Percentiles rank a stretch among this genome's conserved stretches.
These are phyloP conservation scores for Pyrrhoderma lamaoense DNA, from an alignment of 1,284 basidiomycete genomes.

Conservation along the genomic window DNA sequence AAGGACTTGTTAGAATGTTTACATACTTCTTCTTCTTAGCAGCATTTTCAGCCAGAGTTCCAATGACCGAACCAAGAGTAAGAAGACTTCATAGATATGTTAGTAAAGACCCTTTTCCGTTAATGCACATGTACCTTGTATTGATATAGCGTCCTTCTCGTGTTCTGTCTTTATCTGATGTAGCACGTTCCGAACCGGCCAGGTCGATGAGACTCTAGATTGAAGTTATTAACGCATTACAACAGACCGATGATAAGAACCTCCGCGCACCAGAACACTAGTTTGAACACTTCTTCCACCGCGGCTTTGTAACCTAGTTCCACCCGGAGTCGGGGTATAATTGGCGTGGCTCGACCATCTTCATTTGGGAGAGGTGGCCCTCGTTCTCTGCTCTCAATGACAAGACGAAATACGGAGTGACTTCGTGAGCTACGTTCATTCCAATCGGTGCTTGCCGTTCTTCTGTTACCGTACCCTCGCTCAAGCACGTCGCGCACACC, in stretches of 20 bases:
- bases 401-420: constrained; percentile 89
- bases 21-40: constrained; percentile 65
- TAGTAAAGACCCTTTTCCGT: background rate
- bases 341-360: constrained; percentile 25
- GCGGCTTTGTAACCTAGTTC: constrained; percentile 56
- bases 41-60: constrained; percentile 81
- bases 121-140: constrained; percentile 46
- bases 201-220: constrained; percentile 83
- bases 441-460: constrained; percentile 96
- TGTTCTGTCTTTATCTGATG: constrained; percentile 87
- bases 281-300: constrained; percentile 74
- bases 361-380: constrained; percentile 31
- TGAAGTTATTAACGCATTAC: constrained; percentile 4
- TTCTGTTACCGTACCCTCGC: constrained; percentile 80
- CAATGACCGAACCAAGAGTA: constrained; percentile 85
- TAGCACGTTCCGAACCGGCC: constrained; percentile 95
- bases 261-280: constrained; percentile 59
- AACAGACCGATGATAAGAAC: background rate
- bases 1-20: constrained; percentile 2
- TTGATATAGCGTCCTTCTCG: constrained; percentile 94
- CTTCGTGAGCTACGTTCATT: constrained; percentile 90
- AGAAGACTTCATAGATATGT: constrained; percentile 50
- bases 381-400: constrained; percentile 74
- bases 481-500: constrained; percentile 79
- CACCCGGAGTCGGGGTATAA: constrained; percentile 28